Base-by-base conservation (phyloP, 2,329 filamentous ascomycete species). In the Talaromyces marneffei region DNA sequence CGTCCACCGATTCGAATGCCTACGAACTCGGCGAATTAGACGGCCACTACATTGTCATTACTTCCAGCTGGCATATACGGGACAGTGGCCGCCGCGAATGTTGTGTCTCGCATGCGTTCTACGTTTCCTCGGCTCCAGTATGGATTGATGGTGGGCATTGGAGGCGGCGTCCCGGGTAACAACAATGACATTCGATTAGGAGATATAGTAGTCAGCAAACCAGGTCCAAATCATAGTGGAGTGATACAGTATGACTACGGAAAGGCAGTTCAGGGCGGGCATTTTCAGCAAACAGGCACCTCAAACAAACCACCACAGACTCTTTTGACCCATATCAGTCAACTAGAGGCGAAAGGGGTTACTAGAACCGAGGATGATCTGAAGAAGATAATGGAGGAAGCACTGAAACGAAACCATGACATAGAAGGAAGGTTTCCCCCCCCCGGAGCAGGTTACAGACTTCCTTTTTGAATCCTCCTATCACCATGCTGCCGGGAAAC, bases 131-230 rank as follows among this genome's bases (percentile, higher is more conserved):
- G 58, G 25, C 64, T 69, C 48, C 64, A 57, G 0, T 56, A 68
- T 31, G 65, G 64, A n/a, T 42, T 67, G 0, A 65, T 66, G 37
- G 37, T 40, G n/a, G 37, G 37, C 37, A 40, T 40, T 40, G 37
- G 37, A 40, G 37, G 37, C 0, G 66, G 64, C 2, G 59, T 67
- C n/a, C 67, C 67, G 1, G 27, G n/a, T 23, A 61, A 48, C 20
- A 66, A 62, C 8, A 40, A 52, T 25, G 63, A 68, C 10, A 63
- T 68, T 56, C 63, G 66, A 50, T 58, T 69, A 3, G 67, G 66
- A 0, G 66, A 69, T 59, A 44, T 69, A 18, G 65, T 68, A 10
- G 66, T 69, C 10, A 67, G 67, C 57, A 42, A 64, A 29, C 65
- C 65, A 7, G 27, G 27, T 18, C 61, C 46, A 12, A 50, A 27